Percentiles rank a stretch among this genome's conserved stretches.
Conservation (phyloP, 2,329 filamentous ascomycete genomes). For the Pestalotiopsis sp. region DNA sequence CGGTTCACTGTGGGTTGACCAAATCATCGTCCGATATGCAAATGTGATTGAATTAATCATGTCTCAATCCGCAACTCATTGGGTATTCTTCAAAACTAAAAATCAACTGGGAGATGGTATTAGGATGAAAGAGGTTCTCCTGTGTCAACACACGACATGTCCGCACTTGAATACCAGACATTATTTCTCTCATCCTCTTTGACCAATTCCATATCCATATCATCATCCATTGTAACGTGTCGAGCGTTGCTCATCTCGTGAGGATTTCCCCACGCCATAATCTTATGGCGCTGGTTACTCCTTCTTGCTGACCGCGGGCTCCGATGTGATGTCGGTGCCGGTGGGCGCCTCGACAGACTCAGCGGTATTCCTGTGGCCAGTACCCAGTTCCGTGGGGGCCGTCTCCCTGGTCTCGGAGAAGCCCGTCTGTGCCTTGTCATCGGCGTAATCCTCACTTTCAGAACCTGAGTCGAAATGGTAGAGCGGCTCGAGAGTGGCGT, state of each 20-base stretch:
- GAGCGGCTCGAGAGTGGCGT: constrained; percentile 47
- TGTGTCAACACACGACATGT: too few relatives aligned
- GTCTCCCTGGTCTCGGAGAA: background rate
- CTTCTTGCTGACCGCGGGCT: background rate
- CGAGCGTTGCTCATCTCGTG: background rate
- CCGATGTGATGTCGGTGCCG: background rate
- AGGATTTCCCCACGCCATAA: background rate
- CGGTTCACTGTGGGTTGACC: too few relatives aligned
- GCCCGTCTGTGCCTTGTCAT: constrained; percentile 3
- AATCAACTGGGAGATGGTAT: constrained; percentile 4
- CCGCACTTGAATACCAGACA: background rate
- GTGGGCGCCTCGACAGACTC: background rate
- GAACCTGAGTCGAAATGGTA: constrained; percentile 38
- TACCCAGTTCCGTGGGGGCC: background rate
- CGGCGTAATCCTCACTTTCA: background rate
- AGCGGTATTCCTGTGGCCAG: background rate
- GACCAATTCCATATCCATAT: background rate
- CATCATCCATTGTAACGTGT: background rate
- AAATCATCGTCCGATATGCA: background rate
- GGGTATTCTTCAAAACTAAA: constrained; percentile 6
- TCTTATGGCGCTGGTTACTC: background rate
- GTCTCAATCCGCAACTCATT: background rate
- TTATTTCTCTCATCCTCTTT: background rate
- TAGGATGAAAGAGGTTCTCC: background rate
- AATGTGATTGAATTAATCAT: background rate